Percentiles rank a stretch among this genome's conserved stretches.
Conservation (phyloP, 2,329 filamentous ascomycete genomes). For the Alternaria triticimaculans region DNA sequence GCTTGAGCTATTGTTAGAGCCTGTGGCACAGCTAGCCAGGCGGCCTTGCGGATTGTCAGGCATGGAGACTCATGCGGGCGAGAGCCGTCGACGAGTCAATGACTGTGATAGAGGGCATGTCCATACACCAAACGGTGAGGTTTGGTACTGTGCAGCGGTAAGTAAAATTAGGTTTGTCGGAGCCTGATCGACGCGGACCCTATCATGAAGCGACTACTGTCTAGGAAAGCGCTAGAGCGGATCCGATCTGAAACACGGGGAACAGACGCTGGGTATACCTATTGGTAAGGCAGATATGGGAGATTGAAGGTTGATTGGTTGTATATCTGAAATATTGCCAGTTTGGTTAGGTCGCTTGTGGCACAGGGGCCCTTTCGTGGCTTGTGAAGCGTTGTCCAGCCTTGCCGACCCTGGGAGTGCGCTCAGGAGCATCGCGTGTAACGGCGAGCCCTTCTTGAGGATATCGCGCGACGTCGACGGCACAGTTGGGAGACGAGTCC, state of each 20-base stretch:
- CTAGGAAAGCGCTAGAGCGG: constrained; percentile 20
- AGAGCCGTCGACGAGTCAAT: constrained; percentile 20
- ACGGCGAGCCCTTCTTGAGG: not conserved
- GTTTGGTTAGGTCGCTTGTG: constrained; percentile 20
- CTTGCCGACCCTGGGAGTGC: constrained; percentile 15
- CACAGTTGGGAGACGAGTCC: not conserved
- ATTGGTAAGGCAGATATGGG: constrained; percentile 20
- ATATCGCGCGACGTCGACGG: not conserved
- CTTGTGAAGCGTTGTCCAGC: constrained; percentile 14
- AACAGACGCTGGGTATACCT: constrained; percentile 6
- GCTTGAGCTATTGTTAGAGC: constrained; percentile 10
- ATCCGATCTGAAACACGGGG: constrained; percentile 31
- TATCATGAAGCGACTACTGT: constrained; percentile 28
- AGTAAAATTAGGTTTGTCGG: constrained; percentile 17
- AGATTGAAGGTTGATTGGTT: constrained; percentile 19
- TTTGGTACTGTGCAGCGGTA: constrained; percentile 19
- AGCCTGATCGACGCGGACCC: constrained; percentile 33
- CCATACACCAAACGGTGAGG: constrained; percentile 14
- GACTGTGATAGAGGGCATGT: constrained; percentile 11
- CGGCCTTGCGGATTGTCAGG: constrained; percentile 17
- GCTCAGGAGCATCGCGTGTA: constrained; percentile 13
- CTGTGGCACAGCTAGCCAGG: constrained; percentile 29
- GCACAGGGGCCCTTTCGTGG: constrained; percentile 19
- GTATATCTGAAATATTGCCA: constrained; percentile 16
- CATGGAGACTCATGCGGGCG: constrained; percentile 27